Base-by-base conservation (phyloP, 129 eudicot genomes). In the Helichrysum umbraculigerum region DNA sequence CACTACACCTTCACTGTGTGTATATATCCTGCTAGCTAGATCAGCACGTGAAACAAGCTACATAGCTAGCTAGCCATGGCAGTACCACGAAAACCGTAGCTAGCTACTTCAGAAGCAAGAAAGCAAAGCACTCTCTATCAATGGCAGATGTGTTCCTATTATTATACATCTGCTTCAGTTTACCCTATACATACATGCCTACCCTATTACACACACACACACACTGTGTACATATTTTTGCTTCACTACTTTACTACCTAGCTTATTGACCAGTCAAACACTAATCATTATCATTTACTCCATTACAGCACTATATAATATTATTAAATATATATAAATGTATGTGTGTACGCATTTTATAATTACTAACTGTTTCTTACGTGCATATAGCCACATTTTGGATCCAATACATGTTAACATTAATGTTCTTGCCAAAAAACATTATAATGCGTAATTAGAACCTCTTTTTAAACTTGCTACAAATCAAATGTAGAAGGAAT, bases 111-210 rank as follows among this genome's bases (percentile, higher is more conserved):
- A 3, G 65, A 78, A 60, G 64, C 60, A 66, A n/a, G n/a, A n/a
- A 73, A 71, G 66, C 57, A 66, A 71, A 79, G 62, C 83, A 41
- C 76, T 67, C 79, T 17, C 76, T 80, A 74, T 80, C 79, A 67
- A 80, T 74, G 66, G 79, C 76, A 80, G 76, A 74, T 57, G 19
- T 80, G 76, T 74, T 80, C 84, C 84, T 80, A 74, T 80, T 74
- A 80, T 75, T 50, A 73, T 74, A 50, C 84, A 80, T 74, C 79
- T 80, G 84, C 44, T 74, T 80, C 84, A 74, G 79, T 80, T 67
- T 58, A 41, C 69, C 58, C 76, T 74, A 33, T 59, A 74, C 79
- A 74, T 66, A 60, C 78, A 66, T 80, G 42, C 67, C 78, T 74
- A 74, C 28, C 57, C 28, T 67, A 74, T 44, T 42, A 32, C 70